Evolutionary conservation across 257 asterid genomes (phyloP), one percentile per base, ranked within the genome.

Genomic region (Knoxia roxburghii): DNA sequence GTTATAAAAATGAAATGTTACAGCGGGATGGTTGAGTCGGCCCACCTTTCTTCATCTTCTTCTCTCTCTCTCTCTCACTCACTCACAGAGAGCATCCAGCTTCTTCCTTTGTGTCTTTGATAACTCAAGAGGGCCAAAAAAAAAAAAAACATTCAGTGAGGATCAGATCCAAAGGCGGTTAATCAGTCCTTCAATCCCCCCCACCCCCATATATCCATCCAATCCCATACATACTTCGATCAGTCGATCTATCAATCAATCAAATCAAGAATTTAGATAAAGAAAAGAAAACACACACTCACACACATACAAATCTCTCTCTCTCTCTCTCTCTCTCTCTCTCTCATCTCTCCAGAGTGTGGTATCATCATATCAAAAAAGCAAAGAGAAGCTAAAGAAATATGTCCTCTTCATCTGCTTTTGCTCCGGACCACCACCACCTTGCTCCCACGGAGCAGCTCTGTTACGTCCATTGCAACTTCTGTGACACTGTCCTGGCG

Each of bases 401-500:
- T n/a, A 88, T 89, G 96, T 92, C 98, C 27, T 86, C 98, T 82
- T 92, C 98, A 65, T 84, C 96, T 63, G 80, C 88, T 71, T 85
- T 86, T 72, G 76, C 87, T 29, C 91, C 94, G 79, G 96, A 85
- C 83, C 88, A 86, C 86, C 90, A 82, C 77, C 95, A 79, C 71
- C 87, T 55, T 68, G 72, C 79, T 72, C 79, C 83, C 58, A 79
- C 97, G 26, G 98, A 92, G 82, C 95, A 89, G 83, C 98, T 90
- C 78, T 88, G 95, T 74, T 93, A 93, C 83, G 97, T 86, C 89
- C 91, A 81, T 72, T 93, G 98, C 95, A 76, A 78, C 90, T 87
- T 68, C 61, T 93, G 98, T 69, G 87, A 85, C 75, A 93, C 96
- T 65, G 97, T 90, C 82, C 97, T 93, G 61, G 98, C 97, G 83